Evolutionary conservation across 2,329 filamentous ascomycete genomes (phyloP).

Genomic region (Stachybotrys echinatus): DNA sequence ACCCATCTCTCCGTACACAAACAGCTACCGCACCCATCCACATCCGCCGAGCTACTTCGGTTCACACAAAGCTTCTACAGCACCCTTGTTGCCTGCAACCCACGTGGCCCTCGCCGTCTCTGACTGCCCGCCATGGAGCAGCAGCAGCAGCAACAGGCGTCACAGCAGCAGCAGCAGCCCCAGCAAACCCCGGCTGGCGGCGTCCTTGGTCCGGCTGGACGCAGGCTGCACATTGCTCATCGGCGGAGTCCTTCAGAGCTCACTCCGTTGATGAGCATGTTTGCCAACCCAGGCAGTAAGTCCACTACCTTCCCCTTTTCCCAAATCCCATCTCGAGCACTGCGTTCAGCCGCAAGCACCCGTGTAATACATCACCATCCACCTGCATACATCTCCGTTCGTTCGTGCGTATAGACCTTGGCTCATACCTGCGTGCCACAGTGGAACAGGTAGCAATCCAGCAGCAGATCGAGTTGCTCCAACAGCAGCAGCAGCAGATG

Average conservation of each 20-base stretch:
- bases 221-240: constrained; percentile 94
- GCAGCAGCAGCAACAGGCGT: constrained; percentile 32
- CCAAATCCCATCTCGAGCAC: neutral
- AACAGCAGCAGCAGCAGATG: constrained; percentile 97
- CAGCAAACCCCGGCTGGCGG: constrained; percentile 48
- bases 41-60: neutral
- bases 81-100: constrained; percentile 22
- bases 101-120: constrained; percentile 43
- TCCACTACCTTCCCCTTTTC: constrained; percentile 13
- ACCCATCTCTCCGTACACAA: neutral
- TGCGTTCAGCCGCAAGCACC: neutral
- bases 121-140: constrained; percentile 54
- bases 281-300: constrained; percentile 60
- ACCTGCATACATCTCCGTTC: neutral
- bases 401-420: neutral
- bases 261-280: constrained; percentile 96
- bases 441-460: constrained; percentile 98
- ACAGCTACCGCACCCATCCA: neutral
- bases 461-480: constrained; percentile 94
- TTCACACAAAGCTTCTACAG: constrained; percentile 4
- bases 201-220: constrained; percentile 71
- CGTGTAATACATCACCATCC: neutral
- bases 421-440: constrained; percentile 29
- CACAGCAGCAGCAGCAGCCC: constrained; percentile 36
- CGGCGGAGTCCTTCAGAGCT: constrained; percentile 95